phyloP scores from a whole-genome alignment of 768 basidiomycete species.

The Macrocybe gigantea region DNA sequence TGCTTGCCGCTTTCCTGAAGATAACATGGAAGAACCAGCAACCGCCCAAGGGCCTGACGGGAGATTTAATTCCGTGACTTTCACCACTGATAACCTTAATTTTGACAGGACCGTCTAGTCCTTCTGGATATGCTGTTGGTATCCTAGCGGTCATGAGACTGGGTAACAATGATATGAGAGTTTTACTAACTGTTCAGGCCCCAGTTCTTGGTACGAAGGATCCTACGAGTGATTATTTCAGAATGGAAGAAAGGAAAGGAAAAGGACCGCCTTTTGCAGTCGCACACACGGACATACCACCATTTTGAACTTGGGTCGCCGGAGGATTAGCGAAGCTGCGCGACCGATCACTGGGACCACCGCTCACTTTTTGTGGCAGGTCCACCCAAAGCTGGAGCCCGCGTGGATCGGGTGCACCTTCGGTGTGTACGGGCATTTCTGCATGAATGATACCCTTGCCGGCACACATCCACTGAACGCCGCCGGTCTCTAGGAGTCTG shows the following conservation, averaged over 20 bases:
- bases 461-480: conserved; percentile 94
- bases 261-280: background rate
- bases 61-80: conserved; percentile 80
- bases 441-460: conserved; percentile 78
- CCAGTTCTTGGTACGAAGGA: conserved; percentile 81
- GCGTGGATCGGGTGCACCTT: conserved; percentile 63
- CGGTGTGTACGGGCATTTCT: conserved; percentile 80
- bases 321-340: conserved; percentile 5
- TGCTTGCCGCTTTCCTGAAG: conserved; percentile 52
- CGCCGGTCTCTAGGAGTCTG: conserved; percentile 50
- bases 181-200: conserved; percentile 45
- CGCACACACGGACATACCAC: conserved; percentile 29
- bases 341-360: background rate
- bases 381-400: conserved; percentile 90
- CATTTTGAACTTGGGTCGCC: conserved; percentile 64
- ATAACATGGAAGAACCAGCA: conserved; percentile 89
- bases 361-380: conserved; percentile 58
- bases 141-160: conserved; percentile 35
- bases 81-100: conserved; percentile 88
- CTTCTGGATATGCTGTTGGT: conserved; percentile 68
- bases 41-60: conserved; percentile 86
- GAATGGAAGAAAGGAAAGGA: background rate
- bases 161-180: background rate
- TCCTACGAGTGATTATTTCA: conserved; percentile 31
- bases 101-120: conserved; percentile 57